Conservation (phyloP, 2,329 filamentous ascomycete genomes). For the Fusarium keratoplasticum region DNA sequence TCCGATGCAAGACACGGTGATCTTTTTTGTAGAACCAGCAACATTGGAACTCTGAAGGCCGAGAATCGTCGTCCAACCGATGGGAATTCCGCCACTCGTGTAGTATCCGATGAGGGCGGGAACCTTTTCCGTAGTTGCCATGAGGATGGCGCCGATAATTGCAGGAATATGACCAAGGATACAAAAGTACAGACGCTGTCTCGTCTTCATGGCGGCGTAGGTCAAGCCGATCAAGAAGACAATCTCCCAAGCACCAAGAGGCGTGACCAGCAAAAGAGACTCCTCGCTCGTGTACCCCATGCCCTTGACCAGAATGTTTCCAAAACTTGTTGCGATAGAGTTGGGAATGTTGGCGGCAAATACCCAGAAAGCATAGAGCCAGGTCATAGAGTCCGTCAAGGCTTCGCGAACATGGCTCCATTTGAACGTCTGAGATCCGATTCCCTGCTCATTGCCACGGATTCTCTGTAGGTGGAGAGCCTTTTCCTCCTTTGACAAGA, state of each 20-base stretch:
- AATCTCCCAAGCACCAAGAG: constrained; percentile 32
- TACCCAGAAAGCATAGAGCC: constrained; percentile 36
- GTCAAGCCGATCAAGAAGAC: constrained; percentile 26
- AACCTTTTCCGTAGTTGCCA: constrained; percentile 38
- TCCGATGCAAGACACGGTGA: constrained; percentile 37
- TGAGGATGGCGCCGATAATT: constrained; percentile 32
- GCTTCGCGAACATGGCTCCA: constrained; percentile 33
- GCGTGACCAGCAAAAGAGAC: constrained; percentile 26
- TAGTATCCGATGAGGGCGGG: constrained; percentile 36
- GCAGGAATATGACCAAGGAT: constrained; percentile 28
- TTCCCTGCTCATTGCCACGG: constrained; percentile 29
- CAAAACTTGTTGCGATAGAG: constrained; percentile 30
- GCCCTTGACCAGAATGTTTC: constrained; percentile 29
- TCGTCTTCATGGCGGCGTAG: constrained; percentile 26
- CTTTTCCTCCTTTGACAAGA: constrained; percentile 18
- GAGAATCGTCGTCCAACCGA: constrained; percentile 38
- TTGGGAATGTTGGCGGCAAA: constrained; percentile 39
- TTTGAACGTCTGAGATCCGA: constrained; percentile 32
- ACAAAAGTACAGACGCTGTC: constrained; percentile 27
- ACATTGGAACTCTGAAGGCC: constrained; percentile 37
- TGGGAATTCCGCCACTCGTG: constrained; percentile 33
- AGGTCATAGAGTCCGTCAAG: constrained; percentile 30
- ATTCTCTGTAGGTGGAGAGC: constrained; percentile 22
- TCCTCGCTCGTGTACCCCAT: constrained; percentile 25
- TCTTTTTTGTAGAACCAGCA: constrained; percentile 36